Conservation (phyloP, 805 yeast genomes). For the Wickerhamomyces queroliae region DNA sequence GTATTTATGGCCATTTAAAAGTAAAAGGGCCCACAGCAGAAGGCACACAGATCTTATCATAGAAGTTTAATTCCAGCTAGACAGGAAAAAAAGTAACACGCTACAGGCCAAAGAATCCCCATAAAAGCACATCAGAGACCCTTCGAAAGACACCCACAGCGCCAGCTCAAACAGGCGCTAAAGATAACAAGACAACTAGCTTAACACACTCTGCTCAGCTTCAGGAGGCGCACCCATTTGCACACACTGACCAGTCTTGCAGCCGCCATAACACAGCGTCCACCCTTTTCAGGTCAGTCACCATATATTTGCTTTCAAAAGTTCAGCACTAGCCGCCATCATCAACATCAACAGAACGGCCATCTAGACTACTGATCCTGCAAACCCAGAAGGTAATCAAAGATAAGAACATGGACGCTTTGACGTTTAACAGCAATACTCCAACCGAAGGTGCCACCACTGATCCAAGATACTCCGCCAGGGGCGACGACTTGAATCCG, state of each 20-base stretch:
- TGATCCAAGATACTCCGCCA: background rate
- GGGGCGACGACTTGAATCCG: background rate
- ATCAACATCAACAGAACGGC: too few relatives aligned
- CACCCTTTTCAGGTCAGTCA: too few relatives aligned
- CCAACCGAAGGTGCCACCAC: background rate
- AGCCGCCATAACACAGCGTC: too few relatives aligned
- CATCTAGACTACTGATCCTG: background rate
- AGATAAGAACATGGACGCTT: conserved; percentile 9
- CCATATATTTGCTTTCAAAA: too few relatives aligned
- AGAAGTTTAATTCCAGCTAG: background rate
- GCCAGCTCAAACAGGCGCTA: too few relatives aligned
- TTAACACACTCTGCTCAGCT: too few relatives aligned
- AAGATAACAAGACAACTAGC: too few relatives aligned
- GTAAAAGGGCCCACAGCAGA: background rate
- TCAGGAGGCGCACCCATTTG: too few relatives aligned
- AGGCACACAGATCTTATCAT: background rate
- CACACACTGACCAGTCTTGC: too few relatives aligned
- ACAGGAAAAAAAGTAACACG: background rate
- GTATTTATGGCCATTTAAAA: conserved; percentile 6
- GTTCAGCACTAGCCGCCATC: too few relatives aligned
- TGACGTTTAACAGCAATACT: conserved; percentile 8
- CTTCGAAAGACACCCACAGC: background rate
- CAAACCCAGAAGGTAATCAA: background rate
- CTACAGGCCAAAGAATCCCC: background rate
- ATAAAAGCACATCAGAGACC: background rate